Percentiles rank a stretch among this genome's conserved stretches.
phyloP scores from a whole-genome alignment of 805 yeast genomes.

The Saturnispora kantuleensis region DNA sequence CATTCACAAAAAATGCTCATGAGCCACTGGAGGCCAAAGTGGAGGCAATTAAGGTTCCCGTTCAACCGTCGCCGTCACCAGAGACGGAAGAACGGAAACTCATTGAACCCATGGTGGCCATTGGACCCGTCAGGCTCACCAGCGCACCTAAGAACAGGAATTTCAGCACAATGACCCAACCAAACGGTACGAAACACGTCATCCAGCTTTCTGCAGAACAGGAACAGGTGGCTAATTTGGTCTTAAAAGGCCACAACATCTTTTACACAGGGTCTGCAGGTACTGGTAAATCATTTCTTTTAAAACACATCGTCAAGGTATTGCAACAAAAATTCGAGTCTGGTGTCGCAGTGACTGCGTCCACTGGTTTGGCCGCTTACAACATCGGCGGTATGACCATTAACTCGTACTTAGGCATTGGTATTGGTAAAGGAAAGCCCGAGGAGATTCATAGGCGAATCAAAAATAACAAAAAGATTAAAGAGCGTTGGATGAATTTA shows the following conservation, averaged over 20 bases:
- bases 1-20: background rate
- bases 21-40: slow-evolving; percentile 6
- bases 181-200: background rate
- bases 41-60: too few species aligned
- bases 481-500: slow-evolving; percentile 44
- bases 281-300: slow-evolving; percentile 90
- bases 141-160: too few species aligned
- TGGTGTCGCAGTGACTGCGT: slow-evolving; percentile 70
- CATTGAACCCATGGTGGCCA: slow-evolving; percentile 19
- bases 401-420: slow-evolving; percentile 72
- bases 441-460: slow-evolving; percentile 41
- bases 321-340: slow-evolving; percentile 36
- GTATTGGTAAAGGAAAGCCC: slow-evolving; percentile 51
- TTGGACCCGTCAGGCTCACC: background rate
- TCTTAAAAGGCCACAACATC: slow-evolving; percentile 49
- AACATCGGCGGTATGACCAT: slow-evolving; percentile 73
- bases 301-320: slow-evolving; percentile 50
- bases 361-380: slow-evolving; percentile 78
- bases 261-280: slow-evolving; percentile 98
- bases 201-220: slow-evolving; percentile 47
- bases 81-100: background rate
- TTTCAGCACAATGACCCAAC: background rate
- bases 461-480: slow-evolving; percentile 39
- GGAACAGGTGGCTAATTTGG: slow-evolving; percentile 53
- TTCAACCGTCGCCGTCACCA: too few species aligned